Evolutionary conservation across 2,329 filamentous ascomycete genomes (phyloP).

Genomic region (Fusarium begoniae): DNA sequence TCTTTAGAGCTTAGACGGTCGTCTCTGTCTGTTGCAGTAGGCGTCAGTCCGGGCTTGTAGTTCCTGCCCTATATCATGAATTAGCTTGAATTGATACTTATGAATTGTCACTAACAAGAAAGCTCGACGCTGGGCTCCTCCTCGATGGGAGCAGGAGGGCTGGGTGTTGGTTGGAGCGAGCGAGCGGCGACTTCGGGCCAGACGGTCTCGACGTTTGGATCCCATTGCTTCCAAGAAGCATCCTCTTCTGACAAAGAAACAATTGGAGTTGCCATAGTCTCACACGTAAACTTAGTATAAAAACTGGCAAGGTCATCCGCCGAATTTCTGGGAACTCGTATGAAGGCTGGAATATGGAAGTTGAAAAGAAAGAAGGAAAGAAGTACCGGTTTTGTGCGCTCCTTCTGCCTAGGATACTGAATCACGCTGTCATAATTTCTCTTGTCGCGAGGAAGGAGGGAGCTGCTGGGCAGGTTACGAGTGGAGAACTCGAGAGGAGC

Average conservation of each 20-base stretch:
- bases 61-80: not conserved
- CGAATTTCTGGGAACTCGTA: rapidly evolving
- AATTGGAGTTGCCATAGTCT: rapidly evolving
- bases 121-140: not conserved
- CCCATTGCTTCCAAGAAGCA: not conserved
- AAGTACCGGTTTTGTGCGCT: not conserved
- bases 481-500: not conserved
- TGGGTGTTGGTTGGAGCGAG: too few species aligned
- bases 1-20: not conserved
- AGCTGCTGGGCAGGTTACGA: not conserved
- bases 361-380: not conserved
- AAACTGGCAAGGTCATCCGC: rapidly evolving
- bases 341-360: not conserved
- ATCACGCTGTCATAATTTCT: not conserved
- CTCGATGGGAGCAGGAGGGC: not conserved
- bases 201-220: too few species aligned
- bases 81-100: not conserved
- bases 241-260: rapidly evolving
- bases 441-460: not conserved
- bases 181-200: not conserved
- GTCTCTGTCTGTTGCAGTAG: not conserved
- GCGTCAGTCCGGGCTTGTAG: not conserved
- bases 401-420: not conserved
- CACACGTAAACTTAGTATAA: not conserved
- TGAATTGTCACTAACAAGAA: not conserved